Conservation (phyloP, 148 eudicot species). For the Dysphania ambrosioides region DNA sequence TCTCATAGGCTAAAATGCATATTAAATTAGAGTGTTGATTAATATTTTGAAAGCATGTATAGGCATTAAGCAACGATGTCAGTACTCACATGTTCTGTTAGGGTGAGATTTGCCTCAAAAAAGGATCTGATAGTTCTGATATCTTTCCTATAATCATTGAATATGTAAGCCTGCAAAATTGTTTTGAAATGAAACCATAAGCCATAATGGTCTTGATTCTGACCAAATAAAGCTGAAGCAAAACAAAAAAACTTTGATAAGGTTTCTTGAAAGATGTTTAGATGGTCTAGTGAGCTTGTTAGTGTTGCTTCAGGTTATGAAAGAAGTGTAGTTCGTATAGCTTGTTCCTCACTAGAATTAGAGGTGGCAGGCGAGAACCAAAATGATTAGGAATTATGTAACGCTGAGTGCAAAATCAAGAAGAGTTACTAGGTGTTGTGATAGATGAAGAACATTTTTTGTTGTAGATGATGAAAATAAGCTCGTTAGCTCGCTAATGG, state of each 20-base stretch:
- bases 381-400: no score
- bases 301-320: not conserved
- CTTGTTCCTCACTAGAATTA: no score
- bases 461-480: no score
- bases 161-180: slow-evolving; percentile 73
- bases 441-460: no score
- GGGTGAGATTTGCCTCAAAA: slow-evolving; percentile 94
- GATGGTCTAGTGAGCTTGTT: not conserved
- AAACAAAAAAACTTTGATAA: no score
- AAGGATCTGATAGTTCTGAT: no score
- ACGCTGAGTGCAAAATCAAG: no score
- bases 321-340: not conserved
- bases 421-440: no score
- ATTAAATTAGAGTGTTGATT: not conserved
- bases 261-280: no score
- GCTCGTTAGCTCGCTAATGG: no score
- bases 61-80: not conserved
- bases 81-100: slow-evolving; percentile 80
- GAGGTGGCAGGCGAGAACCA: no score
- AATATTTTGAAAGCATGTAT: not conserved
- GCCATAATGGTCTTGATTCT: not conserved
- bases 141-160: slow-evolving; percentile 96
- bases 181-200: not conserved
- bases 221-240: no score
- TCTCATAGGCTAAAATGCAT: slow-evolving; percentile 59